Evolutionary conservation across 495 filamentous ascomycete species (phyloP), one percentile per base, ranked within the genome.

Genomic region (Podospora didyma): DNA sequence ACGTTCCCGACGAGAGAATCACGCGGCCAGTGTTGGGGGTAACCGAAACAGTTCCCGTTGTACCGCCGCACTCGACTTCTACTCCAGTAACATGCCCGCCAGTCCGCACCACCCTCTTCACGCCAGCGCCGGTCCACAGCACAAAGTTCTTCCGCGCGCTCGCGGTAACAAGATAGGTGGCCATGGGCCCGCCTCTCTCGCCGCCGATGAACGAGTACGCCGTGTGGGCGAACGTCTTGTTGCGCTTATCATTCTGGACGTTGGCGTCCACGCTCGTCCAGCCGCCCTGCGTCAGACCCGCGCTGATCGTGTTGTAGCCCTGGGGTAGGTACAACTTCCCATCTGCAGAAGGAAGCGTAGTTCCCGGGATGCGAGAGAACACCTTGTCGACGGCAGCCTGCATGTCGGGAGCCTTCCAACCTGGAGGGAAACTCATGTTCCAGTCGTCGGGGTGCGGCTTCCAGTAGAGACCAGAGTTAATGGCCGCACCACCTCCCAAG

Each of bases 321-420:
- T 81, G 75, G 62, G 85, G 83, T 19, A 86, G 73, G 62, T 89
- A 89, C 11, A 78, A 73, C 55, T 83, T 75, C 34, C 85, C 83
- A 64, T 90, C 85, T 53, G 70, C 62, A 0, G 85, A 88, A 2
- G 87, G 85, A 44, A 70, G 68, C 57, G 79, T 80, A 21, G 84
- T 89, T 21, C 85, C 83, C 1, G 86, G 84, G 56, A 87, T 86
- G 42, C 83, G 77, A 26, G 71, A 64, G 66, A 88, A 89, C 12
- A 87, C 81, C 10, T 79, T 75, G 17, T 75, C 66, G n/a, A 80
- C 79, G 26, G 86, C 76, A 42, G 73, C 64, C 58, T 68, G 63
- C 70, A 89, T 77, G 63, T 89, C 84, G 6, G 75, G 60, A 24
- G 80, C 73, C 64, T 86, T 83, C 87, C 87, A 90, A 14, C 84